Base-by-base conservation (phyloP, 129 eudicot genomes). In the Heracleum sosnowskyi region DNA sequence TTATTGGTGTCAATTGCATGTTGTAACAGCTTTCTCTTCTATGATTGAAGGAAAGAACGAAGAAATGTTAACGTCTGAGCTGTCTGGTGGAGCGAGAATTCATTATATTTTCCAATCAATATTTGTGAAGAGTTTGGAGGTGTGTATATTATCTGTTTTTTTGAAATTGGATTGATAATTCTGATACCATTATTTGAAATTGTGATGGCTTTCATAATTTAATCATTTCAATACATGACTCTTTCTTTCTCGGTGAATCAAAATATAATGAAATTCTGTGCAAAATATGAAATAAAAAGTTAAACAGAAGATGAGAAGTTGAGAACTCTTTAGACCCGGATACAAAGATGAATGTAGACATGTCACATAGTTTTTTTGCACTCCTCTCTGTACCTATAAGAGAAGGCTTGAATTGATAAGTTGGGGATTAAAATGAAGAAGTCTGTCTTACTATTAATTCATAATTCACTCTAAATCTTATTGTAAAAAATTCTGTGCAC, bases 61-160 rank as follows among this genome's bases (percentile, higher is more conserved):
- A 85, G 99, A 92, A 83, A 90, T 92, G 97, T 96, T 96, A 2
- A 96, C 99, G 18, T 79, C 95, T 72, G 97, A 96, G 90, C 83
- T 96, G 73, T 96, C 97, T 42, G 97, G 99, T 76, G 99, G 97
- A 81, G 99, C 99, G 75, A 88, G 99, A 78, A 87, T 96, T 60
- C 97, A 92, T 75, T 92, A 90, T 79, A 96, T 96, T 72, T 96
- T 92, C 83, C 99, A 96, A 82, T 89, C 90, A 17, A 96, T 96
- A 42, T 96, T 90, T 84, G 99, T 96, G 6, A 92, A 90, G 88
- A 90, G 97, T 84, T 87, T 96, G 88, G 99, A 96, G 99, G 99
- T 95, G 74, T 76, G 90, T 73, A n/a, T n/a, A 7, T 47, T 75
- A 22, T 70, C 51, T 33, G 29, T 73, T 13, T 11, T n/a, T 42